Percentiles rank a stretch among this genome's conserved stretches.
phyloP scores from a whole-genome alignment of 805 yeast species.

The Kluyveromyces siamensis region DNA sequence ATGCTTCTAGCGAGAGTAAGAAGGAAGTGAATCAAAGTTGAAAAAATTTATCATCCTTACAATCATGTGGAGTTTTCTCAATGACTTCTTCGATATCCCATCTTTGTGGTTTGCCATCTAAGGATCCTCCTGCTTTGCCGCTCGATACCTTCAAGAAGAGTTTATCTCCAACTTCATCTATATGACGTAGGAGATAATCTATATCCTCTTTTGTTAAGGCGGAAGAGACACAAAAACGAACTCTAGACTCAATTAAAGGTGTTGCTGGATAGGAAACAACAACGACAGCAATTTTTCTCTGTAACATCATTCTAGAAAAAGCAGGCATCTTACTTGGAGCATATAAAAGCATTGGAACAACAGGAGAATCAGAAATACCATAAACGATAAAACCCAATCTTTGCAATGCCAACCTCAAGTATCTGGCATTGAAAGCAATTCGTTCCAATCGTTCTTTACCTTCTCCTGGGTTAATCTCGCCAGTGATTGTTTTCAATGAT shows the following conservation, averaged over 20 bases:
- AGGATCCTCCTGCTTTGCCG: constrained; percentile 58
- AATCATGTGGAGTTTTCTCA: constrained; percentile 61
- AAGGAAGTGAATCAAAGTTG: constrained; percentile 9
- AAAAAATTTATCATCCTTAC: constrained; percentile 34
- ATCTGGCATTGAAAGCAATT: constrained; percentile 92
- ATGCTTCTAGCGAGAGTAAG: background rate
- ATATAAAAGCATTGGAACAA: constrained; percentile 78
- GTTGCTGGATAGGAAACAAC: constrained; percentile 98
- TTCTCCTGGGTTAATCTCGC: constrained; percentile 83
- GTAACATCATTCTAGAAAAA: constrained; percentile 71
- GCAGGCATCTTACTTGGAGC: constrained; percentile 95
- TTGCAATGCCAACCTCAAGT: constrained; percentile 81
- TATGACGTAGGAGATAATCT: constrained; percentile 63
- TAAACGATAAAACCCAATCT: constrained; percentile 88
- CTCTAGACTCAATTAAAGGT: constrained; percentile 80
- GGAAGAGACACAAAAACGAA: constrained; percentile 85
- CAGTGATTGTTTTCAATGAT: constrained; percentile 69
- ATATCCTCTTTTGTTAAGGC: constrained; percentile 91
- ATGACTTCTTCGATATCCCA: constrained; percentile 74
- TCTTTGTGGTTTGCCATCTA: constrained; percentile 61
- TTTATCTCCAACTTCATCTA: constrained; percentile 71
- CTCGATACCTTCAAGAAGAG: constrained; percentile 68
- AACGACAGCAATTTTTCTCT: constrained; percentile 82
- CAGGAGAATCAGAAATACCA: constrained; percentile 96
- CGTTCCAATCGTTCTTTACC: constrained; percentile 86